Evolutionary conservation across 1,284 basidiomycete species (phyloP).

Genomic region (Omphalotus olearius): DNA sequence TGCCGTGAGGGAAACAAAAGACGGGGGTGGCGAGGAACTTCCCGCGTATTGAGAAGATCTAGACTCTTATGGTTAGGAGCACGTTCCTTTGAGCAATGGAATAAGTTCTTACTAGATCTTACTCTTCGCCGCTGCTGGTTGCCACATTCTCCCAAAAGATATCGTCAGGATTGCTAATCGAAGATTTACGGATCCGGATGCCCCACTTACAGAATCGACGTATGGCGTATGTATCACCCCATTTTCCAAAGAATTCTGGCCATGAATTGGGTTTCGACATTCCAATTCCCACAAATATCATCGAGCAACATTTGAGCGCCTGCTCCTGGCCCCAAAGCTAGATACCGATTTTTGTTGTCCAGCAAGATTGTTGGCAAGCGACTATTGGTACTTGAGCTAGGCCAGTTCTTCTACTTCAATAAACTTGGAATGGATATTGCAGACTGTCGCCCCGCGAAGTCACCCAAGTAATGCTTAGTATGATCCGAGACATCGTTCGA

Average conservation of each 20-base stretch:
- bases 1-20: constrained; percentile 20
- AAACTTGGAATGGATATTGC: too few species aligned
- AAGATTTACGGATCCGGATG: not conserved
- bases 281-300: not conserved
- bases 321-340: not conserved
- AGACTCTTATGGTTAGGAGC: not conserved
- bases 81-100: not conserved
- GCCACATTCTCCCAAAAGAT: not conserved
- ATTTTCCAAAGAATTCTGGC: not conserved
- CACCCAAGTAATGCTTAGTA: too few species aligned
- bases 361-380: too few species aligned
- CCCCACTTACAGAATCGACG: not conserved
- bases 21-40: constrained; percentile 16
- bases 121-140: constrained; percentile 1
- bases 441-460: too few species aligned
- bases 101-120: too few species aligned
- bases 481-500: too few species aligned
- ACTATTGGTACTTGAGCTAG: too few species aligned
- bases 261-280: not conserved
- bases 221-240: not conserved
- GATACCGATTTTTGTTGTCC: not conserved
- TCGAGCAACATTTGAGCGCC: not conserved
- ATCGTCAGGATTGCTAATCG: not conserved
- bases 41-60: constrained; percentile 17
- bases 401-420: too few species aligned